Base-by-base conservation (phyloP, 306 rosid species). In the Mimosa pudica region DNA sequence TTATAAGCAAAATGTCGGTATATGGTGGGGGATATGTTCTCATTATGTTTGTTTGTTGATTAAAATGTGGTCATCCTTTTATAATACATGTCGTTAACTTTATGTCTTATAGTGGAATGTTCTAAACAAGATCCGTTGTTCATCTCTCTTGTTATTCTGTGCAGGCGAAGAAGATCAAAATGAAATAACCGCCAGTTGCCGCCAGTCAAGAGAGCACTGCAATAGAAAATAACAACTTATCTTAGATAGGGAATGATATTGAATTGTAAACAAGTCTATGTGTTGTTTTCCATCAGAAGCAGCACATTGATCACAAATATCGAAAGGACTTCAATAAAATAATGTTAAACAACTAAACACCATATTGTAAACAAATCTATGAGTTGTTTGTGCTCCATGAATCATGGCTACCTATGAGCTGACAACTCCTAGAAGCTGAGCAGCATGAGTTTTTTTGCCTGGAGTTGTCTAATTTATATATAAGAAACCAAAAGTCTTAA, bases 131-230 rank as follows among this genome's bases (percentile, higher is more conserved):
- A 5, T 45, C 51, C 55, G 9, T 46, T 20, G 46, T 32, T 35
- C 1, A 10, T 57, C 18, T 48, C 38, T 71, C 2, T n/a, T 71
- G 45, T 75, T n/a, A 44, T 13, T 71, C 16, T 65, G 75, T 82
- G 82, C 82, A 90, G 93, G 74, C 80, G 77, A 87, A 83, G 93
- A 85, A 81, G 84, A 75, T 81, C 91, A 85, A 69, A 86, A 79
- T 81, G 97, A 91, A 79, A 85, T 86, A 58, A 78, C 92, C 94
- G 6, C 94, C 94, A 3, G 84, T 83, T 66, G 84, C 91, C 38
- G 87, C 68, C 80, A 8, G 87, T 85, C 92, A 90, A 88, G 61
- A 90, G 76, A 70, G 85, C 87, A 58, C 92, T 90, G 86, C 87
- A 88, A 57, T 51, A 68, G 60, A 55, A 2, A 55, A 30, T 47